Evolutionary conservation across 148 eudicot species (phyloP), one percentile per base, ranked within the genome.

Genomic region (Drosera capensis): DNA sequence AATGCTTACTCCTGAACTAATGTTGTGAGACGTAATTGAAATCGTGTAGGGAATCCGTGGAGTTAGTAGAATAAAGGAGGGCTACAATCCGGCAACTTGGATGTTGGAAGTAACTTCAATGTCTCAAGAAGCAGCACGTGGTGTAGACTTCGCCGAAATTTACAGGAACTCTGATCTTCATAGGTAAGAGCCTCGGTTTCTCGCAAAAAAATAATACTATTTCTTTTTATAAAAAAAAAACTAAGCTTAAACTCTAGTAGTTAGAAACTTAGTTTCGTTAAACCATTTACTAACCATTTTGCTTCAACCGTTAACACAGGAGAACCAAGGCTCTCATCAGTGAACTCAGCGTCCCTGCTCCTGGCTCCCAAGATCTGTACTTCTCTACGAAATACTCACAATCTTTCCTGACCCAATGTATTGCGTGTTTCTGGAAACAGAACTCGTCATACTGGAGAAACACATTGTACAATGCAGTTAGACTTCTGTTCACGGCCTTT

Each of bases 1-100:
- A n/a, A n/a, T n/a, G n/a, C n/a, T n/a, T n/a, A n/a, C n/a, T n/a
- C n/a, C n/a, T n/a, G n/a, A n/a, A n/a, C n/a, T 62, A 39, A 65
- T 20, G 28, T 20, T 24, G 20, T 50, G 47, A 8, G 40, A 12
- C 23, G 5, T 17, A 20, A 52, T 22, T 14, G n/a, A 8, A 46
- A 18, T 47, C 41, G 4, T 50, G 3, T 24, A 77, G 77, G 70
- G 65, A 16, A 62, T 65, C 12, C 14, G 51, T 41, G 85, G 85
- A 50, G 68, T 78, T 16, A 63, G 57, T 55, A 74, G 68, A 62
- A 78, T 78, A 47, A 74, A 71, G 65, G 80, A 78, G 26, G 80
- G 74, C 17, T 68, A 74, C 51, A 78, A 78, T 50, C 85, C 85
- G 2, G 85, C 85, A 26, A 78, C 86, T 0, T 78, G 86, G 86